Base-by-base conservation (phyloP, 495 filamentous ascomycete species). In the Monascus purpureus region DNA sequence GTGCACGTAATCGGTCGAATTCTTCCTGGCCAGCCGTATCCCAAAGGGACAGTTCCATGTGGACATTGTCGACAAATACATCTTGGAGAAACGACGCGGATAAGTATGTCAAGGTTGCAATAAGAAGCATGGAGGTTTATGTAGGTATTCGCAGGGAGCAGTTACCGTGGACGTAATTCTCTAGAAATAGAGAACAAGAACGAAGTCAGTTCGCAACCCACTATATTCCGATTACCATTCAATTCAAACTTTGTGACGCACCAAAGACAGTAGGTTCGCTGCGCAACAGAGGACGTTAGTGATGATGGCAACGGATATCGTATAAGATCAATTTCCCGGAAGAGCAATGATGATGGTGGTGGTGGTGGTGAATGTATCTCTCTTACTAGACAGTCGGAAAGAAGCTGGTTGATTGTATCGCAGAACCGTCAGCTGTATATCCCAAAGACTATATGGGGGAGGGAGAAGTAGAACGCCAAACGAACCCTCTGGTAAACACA, bases 21-120 rank as follows among this genome's bases (percentile, higher is more conserved):
- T 97, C 90, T 65, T 97, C 90, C 63, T 97, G 90, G 11, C 90
- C 90, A 17, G 90, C 90, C 0, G 90, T 97, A 60, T 97, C 90
- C 90, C 90, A 97, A 36, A 97, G 68, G 28, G 85, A 93, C 36
- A 97, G 68, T 55, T 97, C 90, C 55, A 97, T 92, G 58, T 96
- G 90, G 31, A 80, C 77, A 54, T 76, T 82, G 52, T 97, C 90
- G 54, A 97, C 90, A 58, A 90, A 97, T 50, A 97, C 93, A 59
- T 97, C 90, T 92, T 39, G 15, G 27, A 31, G 35, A 28, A 17
- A 11, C n/a, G n/a, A 6, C 12, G 7, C 29, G 6, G 13, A 42
- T 52, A 30, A 44, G 38, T 35, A 35, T 23, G 31, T 19, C n/a
- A n/a, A n/a, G n/a, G n/a, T n/a, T n/a, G n/a, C n/a, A n/a, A n/a